Evolutionary conservation across 2,329 filamentous ascomycete species (phyloP).

Genomic region (Colletotrichum tabaci): DNA sequence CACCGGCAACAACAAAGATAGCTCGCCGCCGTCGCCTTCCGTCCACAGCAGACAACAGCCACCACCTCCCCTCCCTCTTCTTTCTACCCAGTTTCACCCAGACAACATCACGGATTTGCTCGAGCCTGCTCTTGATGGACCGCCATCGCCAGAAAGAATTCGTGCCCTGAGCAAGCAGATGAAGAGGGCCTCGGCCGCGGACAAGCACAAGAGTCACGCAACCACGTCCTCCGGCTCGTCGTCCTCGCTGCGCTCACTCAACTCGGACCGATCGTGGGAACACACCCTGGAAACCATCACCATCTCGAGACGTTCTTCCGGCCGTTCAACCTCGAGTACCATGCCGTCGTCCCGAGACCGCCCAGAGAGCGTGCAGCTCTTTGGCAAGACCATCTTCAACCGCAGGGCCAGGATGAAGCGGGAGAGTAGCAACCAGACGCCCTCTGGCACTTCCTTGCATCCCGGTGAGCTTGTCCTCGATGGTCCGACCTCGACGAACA

Average conservation of each 20-base stretch:
- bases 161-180: constrained; percentile 72
- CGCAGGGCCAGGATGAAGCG: constrained; percentile 67
- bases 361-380: constrained; percentile 72
- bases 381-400: constrained; percentile 73
- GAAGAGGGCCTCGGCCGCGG: constrained; percentile 66
- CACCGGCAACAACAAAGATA: constrained; percentile 42
- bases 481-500: constrained; percentile 50
- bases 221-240: constrained; percentile 71
- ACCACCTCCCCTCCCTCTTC: constrained; percentile 26
- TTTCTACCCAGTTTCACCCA: constrained; percentile 31
- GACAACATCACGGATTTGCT: constrained; percentile 60
- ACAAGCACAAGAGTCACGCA: constrained; percentile 62
- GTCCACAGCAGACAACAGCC: background rate
- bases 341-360: constrained; percentile 67
- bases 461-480: constrained; percentile 60
- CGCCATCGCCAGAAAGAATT: constrained; percentile 72
- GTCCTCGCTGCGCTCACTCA: constrained; percentile 63
- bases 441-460: constrained; percentile 64
- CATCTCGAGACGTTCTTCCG: constrained; percentile 70
- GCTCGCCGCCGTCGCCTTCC: constrained; percentile 33
- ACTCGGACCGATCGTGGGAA: constrained; percentile 66
- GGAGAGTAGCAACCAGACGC: constrained; percentile 64
- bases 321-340: constrained; percentile 67
- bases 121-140: constrained; percentile 72
- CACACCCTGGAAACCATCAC: constrained; percentile 62